Evolutionary conservation across 176 grass and related monocot species (phyloP).

Genomic region (Dactylis glomerata): DNA sequence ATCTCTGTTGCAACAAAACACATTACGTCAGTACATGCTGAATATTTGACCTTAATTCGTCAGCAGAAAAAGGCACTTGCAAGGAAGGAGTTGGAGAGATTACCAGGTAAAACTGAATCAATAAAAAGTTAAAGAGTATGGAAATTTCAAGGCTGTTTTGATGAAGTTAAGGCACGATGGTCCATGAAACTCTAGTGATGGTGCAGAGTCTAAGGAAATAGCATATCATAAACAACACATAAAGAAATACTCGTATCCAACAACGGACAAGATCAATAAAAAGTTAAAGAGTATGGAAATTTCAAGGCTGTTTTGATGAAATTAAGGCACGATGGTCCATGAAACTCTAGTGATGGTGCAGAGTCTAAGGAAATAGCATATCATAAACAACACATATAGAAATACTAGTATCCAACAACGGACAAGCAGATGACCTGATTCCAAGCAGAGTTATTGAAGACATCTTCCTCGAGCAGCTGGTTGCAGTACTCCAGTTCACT

Average conservation of each 20-base stretch:
- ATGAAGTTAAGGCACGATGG: not conserved
- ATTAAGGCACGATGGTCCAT: not conserved
- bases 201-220: not conserved
- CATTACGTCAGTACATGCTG: not conserved
- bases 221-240: not conserved
- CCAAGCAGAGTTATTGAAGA: slow-evolving; percentile 99
- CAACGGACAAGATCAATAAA: not conserved
- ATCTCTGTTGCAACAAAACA: slow-evolving; percentile 53
- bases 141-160: not conserved
- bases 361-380: not conserved
- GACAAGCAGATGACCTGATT: slow-evolving; percentile 65
- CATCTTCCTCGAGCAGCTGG: slow-evolving; percentile 74
- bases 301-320: not conserved
- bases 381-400: not conserved
- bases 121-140: too few species aligned
- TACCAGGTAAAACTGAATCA: too few species aligned
- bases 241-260: not conserved
- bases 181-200: not conserved
- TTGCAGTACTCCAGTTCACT: slow-evolving; percentile 73
- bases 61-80: not conserved
- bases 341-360: slow-evolving; percentile 2
- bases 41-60: slow-evolving; percentile 9
- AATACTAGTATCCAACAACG: slow-evolving; percentile 12
- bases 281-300: too few species aligned
- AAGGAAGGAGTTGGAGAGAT: slow-evolving; percentile 1